Percentiles rank a stretch among this genome's conserved stretches.
These are phyloP conservation scores for Ceratocystis lukuohia DNA, from an alignment of 2,329 filamentous ascomycete genomes.

Conservation along the genomic window DNA sequence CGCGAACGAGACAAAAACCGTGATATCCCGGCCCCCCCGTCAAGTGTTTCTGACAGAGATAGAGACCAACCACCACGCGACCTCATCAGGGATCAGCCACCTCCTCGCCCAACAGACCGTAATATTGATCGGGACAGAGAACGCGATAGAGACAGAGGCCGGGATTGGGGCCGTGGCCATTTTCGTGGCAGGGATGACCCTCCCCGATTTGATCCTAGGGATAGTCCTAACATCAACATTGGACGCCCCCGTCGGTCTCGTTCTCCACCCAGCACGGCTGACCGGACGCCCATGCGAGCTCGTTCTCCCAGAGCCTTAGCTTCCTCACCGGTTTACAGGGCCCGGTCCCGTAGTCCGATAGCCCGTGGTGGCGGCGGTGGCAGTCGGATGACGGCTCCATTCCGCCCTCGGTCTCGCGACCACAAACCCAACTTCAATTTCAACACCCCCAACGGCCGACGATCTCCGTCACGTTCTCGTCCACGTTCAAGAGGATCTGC, in stretches of 20 bases:
- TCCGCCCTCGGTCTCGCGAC: slow-evolving; percentile 14
- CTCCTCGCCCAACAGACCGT: slow-evolving; percentile 16
- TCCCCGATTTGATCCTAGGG: slow-evolving; percentile 22
- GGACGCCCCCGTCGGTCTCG: slow-evolving; percentile 35
- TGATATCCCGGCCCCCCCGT: neutral
- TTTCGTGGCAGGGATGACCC: slow-evolving; percentile 24
- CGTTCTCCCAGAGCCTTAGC: slow-evolving; percentile 4
- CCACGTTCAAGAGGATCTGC: slow-evolving; percentile 38
- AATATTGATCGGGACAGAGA: slow-evolving; percentile 27
- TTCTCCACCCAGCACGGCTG: slow-evolving; percentile 33
- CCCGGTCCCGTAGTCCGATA: slow-evolving; percentile 16
- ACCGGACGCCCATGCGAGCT: slow-evolving; percentile 10
- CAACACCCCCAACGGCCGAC: slow-evolving; percentile 6
- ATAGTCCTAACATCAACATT: neutral
- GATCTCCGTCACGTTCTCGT: slow-evolving; percentile 22
- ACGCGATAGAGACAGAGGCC: slow-evolving; percentile 26
- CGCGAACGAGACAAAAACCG: slow-evolving; percentile 25
- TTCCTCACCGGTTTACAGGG: slow-evolving; percentile 11
- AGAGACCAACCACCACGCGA: slow-evolving; percentile 12
- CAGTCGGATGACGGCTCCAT: slow-evolving; percentile 14
- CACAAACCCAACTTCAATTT: neutral
- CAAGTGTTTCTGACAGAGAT: neutral
- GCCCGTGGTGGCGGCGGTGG: slow-evolving; percentile 3
- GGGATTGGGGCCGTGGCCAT: slow-evolving; percentile 27
- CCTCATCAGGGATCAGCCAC: slow-evolving; percentile 10